Base-by-base conservation (phyloP, 202 grass and related monocot species). In the Setaria viridis region DNA sequence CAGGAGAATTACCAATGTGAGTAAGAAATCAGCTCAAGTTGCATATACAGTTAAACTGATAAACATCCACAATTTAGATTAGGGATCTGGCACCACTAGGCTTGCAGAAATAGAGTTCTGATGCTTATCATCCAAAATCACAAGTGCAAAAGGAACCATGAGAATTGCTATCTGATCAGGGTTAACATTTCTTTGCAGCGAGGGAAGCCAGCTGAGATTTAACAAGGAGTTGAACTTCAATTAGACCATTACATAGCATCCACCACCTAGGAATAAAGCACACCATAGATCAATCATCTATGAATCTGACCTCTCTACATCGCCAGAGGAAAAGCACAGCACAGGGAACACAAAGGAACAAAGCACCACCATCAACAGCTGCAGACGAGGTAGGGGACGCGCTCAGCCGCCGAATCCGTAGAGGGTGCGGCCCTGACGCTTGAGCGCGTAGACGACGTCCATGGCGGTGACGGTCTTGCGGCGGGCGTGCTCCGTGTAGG, bases 361-460 rank as follows among this genome's bases (percentile, higher is more conserved):
- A 12, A 6, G 30, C 30, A 50, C 14, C 0, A 30, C 4, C 43
- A 54, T 0, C 30, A 60, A 17, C 59, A 66, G 32, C 43, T 20
- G 11, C 85, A 62, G 69, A 86, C 3, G 90, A 81, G 62, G 83
- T 62, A 76, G 86, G 69, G 30, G 83, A 78, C 68, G 76, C 86
- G 19, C 46, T 73, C 46, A 78, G 41, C 82, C 94, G 14, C 95
- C 93, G 29, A 98, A 98, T 0, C 95, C 95, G 30, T 98, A 98
- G 91, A 98, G 86, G 47, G 95, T 98, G 85, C 95, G 91, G 1
- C 93, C 95, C 89, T 98, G 95, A 30, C 95, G 95, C 89, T 98
- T 98, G 85, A 98, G 95, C 15, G 95, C 91, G 88, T 98, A 98
- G 72, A 98, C 95, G 56, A 98, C 95, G 71, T 98, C 95, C 95